phyloP scores from a whole-genome alignment of 371 early-diverging fungal species.

The Rhizopus stolonifer region DNA sequence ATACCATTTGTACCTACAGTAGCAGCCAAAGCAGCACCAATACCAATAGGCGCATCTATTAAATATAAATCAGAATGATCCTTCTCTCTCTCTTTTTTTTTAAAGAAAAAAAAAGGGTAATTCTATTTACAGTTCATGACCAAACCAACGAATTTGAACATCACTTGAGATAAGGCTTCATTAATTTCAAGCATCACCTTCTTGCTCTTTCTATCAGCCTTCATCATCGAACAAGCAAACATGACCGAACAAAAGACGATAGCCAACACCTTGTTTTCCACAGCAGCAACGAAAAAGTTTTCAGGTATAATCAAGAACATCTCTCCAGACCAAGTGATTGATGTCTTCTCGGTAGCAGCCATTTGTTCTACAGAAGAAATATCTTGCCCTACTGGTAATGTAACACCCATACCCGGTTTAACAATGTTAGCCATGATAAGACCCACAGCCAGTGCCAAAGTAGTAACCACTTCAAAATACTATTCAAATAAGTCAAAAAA shows the following conservation, averaged over 20 bases:
- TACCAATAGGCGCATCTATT: conserved; percentile 72
- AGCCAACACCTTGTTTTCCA: conserved; percentile 58
- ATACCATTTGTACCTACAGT: conserved; percentile 72
- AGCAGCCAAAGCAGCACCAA: conserved; percentile 66
- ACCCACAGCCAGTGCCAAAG: conserved; percentile 71
- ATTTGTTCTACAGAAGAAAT: conserved; percentile 20
- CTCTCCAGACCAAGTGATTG: conserved; percentile 59
- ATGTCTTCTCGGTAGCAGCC: conserved; percentile 20
- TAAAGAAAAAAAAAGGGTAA: not conserved
- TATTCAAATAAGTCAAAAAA: too few relatives aligned
- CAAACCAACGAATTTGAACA: conserved; percentile 70
- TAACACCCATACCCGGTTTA: conserved; percentile 61
- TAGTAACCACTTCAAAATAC: conserved; percentile 71
- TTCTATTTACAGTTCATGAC: conserved; percentile 60
- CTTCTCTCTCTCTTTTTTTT: too few relatives aligned
- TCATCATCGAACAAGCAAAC: conserved; percentile 69
- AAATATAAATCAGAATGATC: not conserved
- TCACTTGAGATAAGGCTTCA: conserved; percentile 59
- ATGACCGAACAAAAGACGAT: conserved; percentile 71
- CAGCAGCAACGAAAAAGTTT: conserved; percentile 54
- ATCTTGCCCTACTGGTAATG: conserved; percentile 20
- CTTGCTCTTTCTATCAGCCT: conserved; percentile 51
- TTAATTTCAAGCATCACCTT: conserved; percentile 59
- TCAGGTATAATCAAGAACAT: conserved; percentile 58
- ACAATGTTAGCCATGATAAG: conserved; percentile 65